Base-by-base conservation (phyloP, 2,329 filamentous ascomycete species). In the Raffaelea deltoideospora region DNA sequence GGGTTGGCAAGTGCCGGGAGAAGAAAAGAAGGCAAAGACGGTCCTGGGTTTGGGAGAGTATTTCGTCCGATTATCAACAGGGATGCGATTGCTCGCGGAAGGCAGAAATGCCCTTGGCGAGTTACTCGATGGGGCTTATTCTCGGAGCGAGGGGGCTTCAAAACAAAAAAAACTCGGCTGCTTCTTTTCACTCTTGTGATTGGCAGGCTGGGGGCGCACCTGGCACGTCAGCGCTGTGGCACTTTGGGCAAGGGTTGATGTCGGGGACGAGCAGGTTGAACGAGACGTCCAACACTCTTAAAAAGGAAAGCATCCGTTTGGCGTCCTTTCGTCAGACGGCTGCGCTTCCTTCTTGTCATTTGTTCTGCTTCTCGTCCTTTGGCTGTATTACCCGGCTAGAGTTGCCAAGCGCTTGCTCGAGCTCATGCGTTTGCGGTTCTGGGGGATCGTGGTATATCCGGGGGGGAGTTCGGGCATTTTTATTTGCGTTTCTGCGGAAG, bases 81-180 rank as follows among this genome's bases (percentile, higher is more conserved):
- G 80, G 77, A 96, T 95, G 88, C 87, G 88, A 94, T 95, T 94
- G 84, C 82, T 64, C 56, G 49, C 53, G 43, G n/a, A 48, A 55
- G 28, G 35, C 42, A 38, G 40, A 41, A 38, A 46, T 63, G 55
- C 49, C 46, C 44, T 48, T 53, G 42, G 55, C 58, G 61, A 69
- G 83, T 94, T 92, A 96, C 88, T 94, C 87, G 86, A 96, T 93
- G 88, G 88, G 88, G 88, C 88, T 95, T 86, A 96, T 94, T 95
- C 85, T 95, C 81, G 88, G 86, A 72, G 81, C 87, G 86, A 94
- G 85, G 81, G 80, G 63, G 60, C 57, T 61, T 53, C 52, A 55
- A 39, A 27, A 24, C 14, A 17, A 19, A 34, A 21, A 21, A n/a
- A n/a, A n/a, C n/a, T n/a, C n/a, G n/a, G n/a, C n/a, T n/a, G n/a